A percentile compares a stretch with the other conserved stretches of the same genome.
These are phyloP conservation scores for Taxawa tesnikishii DNA, from an alignment of 2,329 filamentous ascomycete species.

Conservation along the genomic window DNA sequence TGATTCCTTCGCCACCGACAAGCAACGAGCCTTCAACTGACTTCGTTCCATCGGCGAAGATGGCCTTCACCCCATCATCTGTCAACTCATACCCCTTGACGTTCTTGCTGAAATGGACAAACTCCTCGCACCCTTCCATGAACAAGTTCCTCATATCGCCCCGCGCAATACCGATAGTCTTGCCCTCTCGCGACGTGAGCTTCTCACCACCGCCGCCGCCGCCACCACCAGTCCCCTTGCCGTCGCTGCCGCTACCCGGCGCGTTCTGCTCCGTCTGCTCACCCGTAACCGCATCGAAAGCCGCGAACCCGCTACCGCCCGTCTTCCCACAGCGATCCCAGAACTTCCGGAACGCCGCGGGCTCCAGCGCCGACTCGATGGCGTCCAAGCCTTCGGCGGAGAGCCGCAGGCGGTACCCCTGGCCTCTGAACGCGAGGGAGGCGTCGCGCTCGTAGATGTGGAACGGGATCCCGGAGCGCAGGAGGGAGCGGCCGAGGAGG, in stretches of 20 bases:
- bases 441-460: slow-evolving; percentile 31
- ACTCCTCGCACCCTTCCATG: slow-evolving; percentile 41
- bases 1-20: slow-evolving; percentile 50
- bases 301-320: slow-evolving; percentile 39
- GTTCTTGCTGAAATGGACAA: slow-evolving; percentile 43
- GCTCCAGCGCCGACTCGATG: slow-evolving; percentile 43
- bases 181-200: slow-evolving; percentile 41
- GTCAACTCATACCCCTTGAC: slow-evolving; percentile 49
- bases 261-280: slow-evolving; percentile 20
- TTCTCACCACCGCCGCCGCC: slow-evolving; percentile 13
- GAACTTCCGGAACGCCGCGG: slow-evolving; percentile 37
- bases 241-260: slow-evolving; percentile 7
- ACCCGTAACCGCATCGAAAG: slow-evolving; percentile 42
- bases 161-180: slow-evolving; percentile 49
- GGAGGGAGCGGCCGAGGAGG: slow-evolving; percentile 25
- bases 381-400: slow-evolving; percentile 45
- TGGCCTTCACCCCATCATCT: slow-evolving; percentile 38
- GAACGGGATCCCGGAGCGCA: slow-evolving; percentile 24
- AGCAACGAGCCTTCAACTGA: slow-evolving; percentile 48
- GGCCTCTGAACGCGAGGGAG: slow-evolving; percentile 43
- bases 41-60: slow-evolving; percentile 49
- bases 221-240: slow-evolving; percentile 6
- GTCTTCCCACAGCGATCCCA: slow-evolving; percentile 50
- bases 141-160: slow-evolving; percentile 52
- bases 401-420: slow-evolving; percentile 50